phyloP scores from a whole-genome alignment of 2,329 filamentous ascomycete genomes.

The Didymella lethalis region DNA sequence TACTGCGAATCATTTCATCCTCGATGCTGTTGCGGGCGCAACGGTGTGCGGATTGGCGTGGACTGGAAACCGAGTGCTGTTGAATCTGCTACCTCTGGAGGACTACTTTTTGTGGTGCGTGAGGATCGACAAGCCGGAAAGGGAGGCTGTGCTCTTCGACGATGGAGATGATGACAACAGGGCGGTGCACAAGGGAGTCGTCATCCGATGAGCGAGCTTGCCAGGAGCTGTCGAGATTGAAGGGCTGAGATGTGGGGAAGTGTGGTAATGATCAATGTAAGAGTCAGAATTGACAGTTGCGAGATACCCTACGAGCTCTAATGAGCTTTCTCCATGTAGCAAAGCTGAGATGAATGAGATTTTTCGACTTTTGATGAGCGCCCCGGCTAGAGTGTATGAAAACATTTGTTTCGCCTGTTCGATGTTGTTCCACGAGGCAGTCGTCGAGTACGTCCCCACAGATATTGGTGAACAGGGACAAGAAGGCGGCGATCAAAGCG shows the following conservation, averaged over 20 bases:
- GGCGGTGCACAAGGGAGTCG: conserved; percentile 27
- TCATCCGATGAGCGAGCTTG: conserved; percentile 12
- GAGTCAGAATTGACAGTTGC: not conserved
- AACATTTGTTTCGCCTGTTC: too few relatives aligned
- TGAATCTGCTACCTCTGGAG: conserved; percentile 71
- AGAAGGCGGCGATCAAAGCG: too few relatives aligned
- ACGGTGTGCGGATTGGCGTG: conserved; percentile 71
- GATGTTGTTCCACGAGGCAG: too few relatives aligned
- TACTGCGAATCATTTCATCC: conserved; percentile 75
- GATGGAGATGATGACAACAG: conserved; percentile 35
- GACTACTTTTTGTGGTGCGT: conserved; percentile 72
- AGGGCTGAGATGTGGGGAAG: not conserved
- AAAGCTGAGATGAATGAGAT: too few relatives aligned
- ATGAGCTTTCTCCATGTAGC: not conserved
- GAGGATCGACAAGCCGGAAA: conserved; percentile 69
- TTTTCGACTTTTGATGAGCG: too few relatives aligned
- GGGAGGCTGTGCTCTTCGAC: conserved; percentile 28
- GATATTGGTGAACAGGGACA: too few relatives aligned
- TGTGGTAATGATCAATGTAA: conserved; percentile 6
- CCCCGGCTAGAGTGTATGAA: too few relatives aligned
- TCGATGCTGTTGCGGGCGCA: conserved; percentile 74
- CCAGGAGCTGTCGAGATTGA: not conserved
- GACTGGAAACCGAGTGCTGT: conserved; percentile 61
- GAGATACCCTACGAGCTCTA: conserved; percentile 6
- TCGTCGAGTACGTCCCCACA: too few relatives aligned